Evolutionary conservation across 768 basidiomycete genomes (phyloP).

Genomic region (Tricholoma saponaceum): DNA sequence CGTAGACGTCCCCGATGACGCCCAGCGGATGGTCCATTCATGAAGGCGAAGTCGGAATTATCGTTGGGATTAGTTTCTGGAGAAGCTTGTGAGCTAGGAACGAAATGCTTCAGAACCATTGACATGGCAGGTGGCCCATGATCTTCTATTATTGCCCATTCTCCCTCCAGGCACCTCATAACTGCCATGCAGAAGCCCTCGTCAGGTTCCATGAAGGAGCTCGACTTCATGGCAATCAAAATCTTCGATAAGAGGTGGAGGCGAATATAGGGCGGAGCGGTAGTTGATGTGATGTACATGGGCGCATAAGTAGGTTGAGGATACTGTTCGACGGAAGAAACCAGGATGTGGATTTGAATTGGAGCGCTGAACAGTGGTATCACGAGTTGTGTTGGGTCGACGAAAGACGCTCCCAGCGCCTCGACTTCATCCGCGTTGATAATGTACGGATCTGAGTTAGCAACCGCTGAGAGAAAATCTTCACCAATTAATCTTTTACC

Average conservation of each 20-base stretch:
- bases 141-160: slow-evolving; percentile 63
- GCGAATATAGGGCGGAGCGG: slow-evolving; percentile 75
- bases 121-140: slow-evolving; percentile 75
- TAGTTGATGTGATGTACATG: slow-evolving; percentile 69
- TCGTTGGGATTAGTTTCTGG: neutral
- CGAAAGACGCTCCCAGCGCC: slow-evolving; percentile 52
- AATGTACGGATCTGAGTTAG: slow-evolving; percentile 20
- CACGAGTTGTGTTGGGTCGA: slow-evolving; percentile 43
- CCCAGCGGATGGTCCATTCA: neutral
- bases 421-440: slow-evolving; percentile 44
- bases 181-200: slow-evolving; percentile 72
- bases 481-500: slow-evolving; percentile 53
- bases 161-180: slow-evolving; percentile 67
- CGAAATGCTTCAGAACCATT: slow-evolving; percentile 57
- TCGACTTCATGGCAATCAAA: slow-evolving; percentile 49
- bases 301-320: slow-evolving; percentile 50
- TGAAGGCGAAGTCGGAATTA: neutral
- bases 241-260: slow-evolving; percentile 74
- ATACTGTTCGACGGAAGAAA: slow-evolving; percentile 42
- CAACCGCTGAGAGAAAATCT: slow-evolving; percentile 14
- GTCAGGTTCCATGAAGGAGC: slow-evolving; percentile 55
- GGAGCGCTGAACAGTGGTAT: slow-evolving; percentile 65
- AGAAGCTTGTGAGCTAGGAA: slow-evolving; percentile 26
- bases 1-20: slow-evolving; percentile 1
- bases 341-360: slow-evolving; percentile 62